phyloP scores from a whole-genome alignment of 179 eudicot species.

The Heliamphora pulchella region DNA sequence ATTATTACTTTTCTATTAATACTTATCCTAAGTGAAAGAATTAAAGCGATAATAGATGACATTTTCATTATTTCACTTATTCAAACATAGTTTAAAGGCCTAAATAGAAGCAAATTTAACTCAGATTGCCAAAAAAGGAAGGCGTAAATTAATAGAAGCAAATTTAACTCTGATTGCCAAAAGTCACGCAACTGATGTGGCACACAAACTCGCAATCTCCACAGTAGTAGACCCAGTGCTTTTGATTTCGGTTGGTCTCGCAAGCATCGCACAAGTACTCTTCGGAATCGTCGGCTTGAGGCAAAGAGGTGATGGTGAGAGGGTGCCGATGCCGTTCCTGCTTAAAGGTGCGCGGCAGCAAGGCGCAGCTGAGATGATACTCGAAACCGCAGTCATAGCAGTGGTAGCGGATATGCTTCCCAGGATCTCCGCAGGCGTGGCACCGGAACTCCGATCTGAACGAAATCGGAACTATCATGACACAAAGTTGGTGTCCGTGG shows the following conservation, averaged over 20 bases:
- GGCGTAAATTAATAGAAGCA: too few relatives aligned
- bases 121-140: too few relatives aligned
- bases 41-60: too few relatives aligned
- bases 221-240: not conserved
- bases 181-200: slow-evolving; percentile 9
- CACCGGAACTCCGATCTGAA: not conserved
- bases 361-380: not conserved
- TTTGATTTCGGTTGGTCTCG: slow-evolving; percentile 8
- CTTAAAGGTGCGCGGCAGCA: slow-evolving; percentile 2
- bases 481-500: not conserved
- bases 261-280: slow-evolving; percentile 13
- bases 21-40: too few relatives aligned
- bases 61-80: too few relatives aligned
- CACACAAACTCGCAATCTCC: not conserved
- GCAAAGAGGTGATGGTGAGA: slow-evolving; percentile 1
- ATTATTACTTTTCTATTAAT: too few relatives aligned
- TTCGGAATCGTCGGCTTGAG: not conserved
- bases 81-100: too few relatives aligned
- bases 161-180: not conserved
- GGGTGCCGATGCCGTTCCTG: not conserved
- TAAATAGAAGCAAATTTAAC: too few relatives aligned
- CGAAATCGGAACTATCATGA: not conserved
- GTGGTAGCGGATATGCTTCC: not conserved
- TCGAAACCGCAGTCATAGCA: not conserved
- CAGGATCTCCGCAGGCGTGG: slow-evolving; percentile 3